Conservation (phyloP, 2,329 filamentous ascomycete genomes). For the Penicillium verrucosum region DNA sequence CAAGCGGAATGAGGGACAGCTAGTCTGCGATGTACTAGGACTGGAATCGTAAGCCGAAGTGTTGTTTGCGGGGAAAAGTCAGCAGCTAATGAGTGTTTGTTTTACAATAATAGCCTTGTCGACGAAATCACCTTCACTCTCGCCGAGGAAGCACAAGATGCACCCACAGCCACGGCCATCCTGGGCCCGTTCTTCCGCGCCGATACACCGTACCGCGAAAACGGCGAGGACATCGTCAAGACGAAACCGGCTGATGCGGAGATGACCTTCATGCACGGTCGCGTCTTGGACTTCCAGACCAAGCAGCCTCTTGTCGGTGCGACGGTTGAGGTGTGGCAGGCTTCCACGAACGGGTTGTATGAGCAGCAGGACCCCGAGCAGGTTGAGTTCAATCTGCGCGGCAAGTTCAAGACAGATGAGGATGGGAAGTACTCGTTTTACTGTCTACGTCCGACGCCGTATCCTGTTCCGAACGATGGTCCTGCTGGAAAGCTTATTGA, state of each 20-base stretch:
- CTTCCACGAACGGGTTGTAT: constrained; percentile 67
- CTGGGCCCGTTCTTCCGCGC: constrained; percentile 81
- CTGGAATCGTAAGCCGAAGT: constrained; percentile 50
- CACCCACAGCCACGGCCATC: constrained; percentile 71
- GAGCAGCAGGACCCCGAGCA: constrained; percentile 72
- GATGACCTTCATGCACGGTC: constrained; percentile 64
- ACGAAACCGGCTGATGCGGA: constrained; percentile 51
- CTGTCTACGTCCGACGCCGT: constrained; percentile 59
- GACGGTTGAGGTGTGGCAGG: constrained; percentile 75
- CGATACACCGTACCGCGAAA: constrained; percentile 66
- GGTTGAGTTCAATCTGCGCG: constrained; percentile 70
- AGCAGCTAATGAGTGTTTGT: constrained; percentile 1
- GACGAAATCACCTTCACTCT: constrained; percentile 76
- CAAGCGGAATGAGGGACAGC: constrained; percentile 61
- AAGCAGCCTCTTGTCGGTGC: constrained; percentile 64
- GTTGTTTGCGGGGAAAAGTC: neutral
- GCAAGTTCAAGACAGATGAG: constrained; percentile 65
- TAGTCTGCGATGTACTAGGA: constrained; percentile 58
- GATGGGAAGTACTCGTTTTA: constrained; percentile 63
- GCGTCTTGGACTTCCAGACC: constrained; percentile 56
- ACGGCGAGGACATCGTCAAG: constrained; percentile 64
- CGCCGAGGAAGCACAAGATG: constrained; percentile 51
- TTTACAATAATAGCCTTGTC: constrained; percentile 52
- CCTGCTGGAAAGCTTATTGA: constrained; percentile 58
- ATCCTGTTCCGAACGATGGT: constrained; percentile 55